phyloP scores from a whole-genome alignment of 345 rosid species.

The Citropsis articulata region DNA sequence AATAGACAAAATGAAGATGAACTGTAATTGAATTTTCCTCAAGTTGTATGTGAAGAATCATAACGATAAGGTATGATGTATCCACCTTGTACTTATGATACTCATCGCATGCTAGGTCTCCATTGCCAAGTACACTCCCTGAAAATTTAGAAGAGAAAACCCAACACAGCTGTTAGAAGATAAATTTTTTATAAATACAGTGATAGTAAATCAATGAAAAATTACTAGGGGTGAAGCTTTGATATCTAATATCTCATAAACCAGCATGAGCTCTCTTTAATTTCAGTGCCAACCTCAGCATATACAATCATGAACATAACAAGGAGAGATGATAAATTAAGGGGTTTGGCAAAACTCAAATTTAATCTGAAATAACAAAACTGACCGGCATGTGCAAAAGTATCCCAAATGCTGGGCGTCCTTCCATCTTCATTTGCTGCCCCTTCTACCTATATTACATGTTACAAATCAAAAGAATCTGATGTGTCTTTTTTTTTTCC shows the following conservation, averaged over 20 bases:
- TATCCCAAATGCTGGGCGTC: slow-evolving; percentile 44
- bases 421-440: slow-evolving; percentile 47
- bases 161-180: background rate
- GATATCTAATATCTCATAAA: background rate
- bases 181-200: no score
- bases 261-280: no score
- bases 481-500: background rate
- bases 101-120: slow-evolving; percentile 49
- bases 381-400: slow-evolving; percentile 33
- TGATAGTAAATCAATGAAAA: background rate
- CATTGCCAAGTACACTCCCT: slow-evolving; percentile 37
- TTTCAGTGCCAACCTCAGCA: background rate
- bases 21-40: background rate
- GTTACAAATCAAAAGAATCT: background rate
- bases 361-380: slow-evolving; percentile 1
- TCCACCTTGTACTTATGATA: slow-evolving; percentile 68
- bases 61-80: background rate
- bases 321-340: background rate
- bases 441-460: slow-evolving; percentile 36
- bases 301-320: background rate
- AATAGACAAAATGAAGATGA: background rate
- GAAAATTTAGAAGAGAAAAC: slow-evolving; percentile 8
- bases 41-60: background rate
- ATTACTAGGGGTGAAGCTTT: background rate
- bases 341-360: background rate